Evolutionary conservation across 139 green algal genomes (phyloP).

Genomic region (Chlorella sp.): DNA sequence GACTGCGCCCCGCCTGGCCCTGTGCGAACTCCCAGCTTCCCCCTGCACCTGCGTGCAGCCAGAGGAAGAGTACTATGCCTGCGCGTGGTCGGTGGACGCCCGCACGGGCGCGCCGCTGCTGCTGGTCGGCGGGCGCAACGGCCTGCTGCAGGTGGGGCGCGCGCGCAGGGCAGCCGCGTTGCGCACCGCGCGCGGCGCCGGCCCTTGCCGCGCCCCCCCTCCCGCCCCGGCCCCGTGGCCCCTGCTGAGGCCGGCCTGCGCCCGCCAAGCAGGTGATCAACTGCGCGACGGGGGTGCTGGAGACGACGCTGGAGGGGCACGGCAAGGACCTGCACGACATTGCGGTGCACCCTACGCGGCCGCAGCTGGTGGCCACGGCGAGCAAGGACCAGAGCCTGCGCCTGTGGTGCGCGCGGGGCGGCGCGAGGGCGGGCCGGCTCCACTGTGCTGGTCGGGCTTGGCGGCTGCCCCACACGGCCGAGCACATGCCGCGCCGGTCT

Average conservation of each 20-base stretch:
- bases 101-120: slow-evolving; percentile 56
- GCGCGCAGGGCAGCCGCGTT: no score
- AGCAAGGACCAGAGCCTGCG: slow-evolving; percentile 62
- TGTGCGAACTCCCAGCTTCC: no score
- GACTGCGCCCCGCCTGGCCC: background rate
- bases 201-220: no score
- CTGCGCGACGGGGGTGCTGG: background rate
- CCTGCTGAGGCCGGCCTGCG: no score
- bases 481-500: no score
- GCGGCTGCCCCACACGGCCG: no score
- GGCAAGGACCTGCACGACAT: slow-evolving; percentile 80
- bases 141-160: slow-evolving; percentile 56
- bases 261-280: no score
- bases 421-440: no score
- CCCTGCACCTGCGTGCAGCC: slow-evolving; percentile 3
- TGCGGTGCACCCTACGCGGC: slow-evolving; percentile 54
- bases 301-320: slow-evolving; percentile 59
- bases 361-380: slow-evolving; percentile 66
- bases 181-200: no score
- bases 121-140: slow-evolving; percentile 69
- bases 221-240: no score
- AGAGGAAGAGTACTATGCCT: slow-evolving; percentile 67
- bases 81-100: slow-evolving; percentile 61
- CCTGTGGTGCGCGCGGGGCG: slow-evolving; percentile 74
- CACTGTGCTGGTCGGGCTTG: no score